phyloP scores from a whole-genome alignment of 2,329 filamentous ascomycete genomes.

The Ceratocystis cacaofunesta region DNA sequence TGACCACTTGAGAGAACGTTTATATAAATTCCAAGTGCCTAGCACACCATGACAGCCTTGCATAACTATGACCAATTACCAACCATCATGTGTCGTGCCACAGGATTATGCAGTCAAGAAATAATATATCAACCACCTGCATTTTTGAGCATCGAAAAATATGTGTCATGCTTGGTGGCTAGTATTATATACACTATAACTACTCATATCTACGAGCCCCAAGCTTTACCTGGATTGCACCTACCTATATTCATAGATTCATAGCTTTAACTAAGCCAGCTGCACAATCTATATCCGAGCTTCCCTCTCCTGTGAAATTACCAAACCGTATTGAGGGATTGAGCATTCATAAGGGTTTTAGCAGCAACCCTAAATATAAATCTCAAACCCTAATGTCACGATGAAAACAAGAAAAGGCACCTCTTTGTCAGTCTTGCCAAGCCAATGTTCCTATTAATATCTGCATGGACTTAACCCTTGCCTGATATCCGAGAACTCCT shows the following conservation, averaged over 20 bases:
- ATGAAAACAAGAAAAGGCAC: not conserved
- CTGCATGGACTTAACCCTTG: not conserved
- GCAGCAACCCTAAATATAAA: fast-evolving
- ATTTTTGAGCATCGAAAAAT: too few species aligned
- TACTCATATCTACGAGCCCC: not conserved
- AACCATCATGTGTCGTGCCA: not conserved
- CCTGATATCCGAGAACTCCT: not conserved
- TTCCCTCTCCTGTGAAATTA: not conserved
- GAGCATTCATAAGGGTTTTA: not conserved
- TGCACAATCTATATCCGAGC: not conserved
- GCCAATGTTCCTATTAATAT: not conserved
- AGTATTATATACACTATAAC: not conserved
- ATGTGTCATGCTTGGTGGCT: not conserved
- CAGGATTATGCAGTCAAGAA: not conserved
- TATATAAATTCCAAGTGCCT: not conserved
- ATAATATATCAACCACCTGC: too few species aligned
- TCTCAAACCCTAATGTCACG: not conserved
- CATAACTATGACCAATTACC: not conserved
- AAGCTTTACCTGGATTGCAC: not conserved
- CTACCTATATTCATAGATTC: not conserved
- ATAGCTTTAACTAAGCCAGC: not conserved
- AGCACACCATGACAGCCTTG: not conserved
- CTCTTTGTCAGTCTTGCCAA: not conserved
- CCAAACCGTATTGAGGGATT: too few species aligned
- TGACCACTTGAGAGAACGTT: too few species aligned